phyloP scores from a whole-genome alignment of 1,139 yeast genomes.

The Eremothecium gossypii region DNA sequence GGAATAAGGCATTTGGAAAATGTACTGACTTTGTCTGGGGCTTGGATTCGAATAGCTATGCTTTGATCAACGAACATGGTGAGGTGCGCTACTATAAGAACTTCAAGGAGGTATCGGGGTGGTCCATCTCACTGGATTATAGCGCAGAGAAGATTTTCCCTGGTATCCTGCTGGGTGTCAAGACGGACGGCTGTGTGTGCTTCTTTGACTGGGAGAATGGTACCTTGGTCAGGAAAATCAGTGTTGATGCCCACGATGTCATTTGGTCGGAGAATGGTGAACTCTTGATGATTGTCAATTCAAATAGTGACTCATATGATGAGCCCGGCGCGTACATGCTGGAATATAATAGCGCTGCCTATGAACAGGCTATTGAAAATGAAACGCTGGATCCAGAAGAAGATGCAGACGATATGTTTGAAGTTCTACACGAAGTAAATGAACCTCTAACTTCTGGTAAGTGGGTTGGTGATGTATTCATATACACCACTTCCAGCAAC shows the following conservation, averaged over 20 bases:
- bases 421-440: conserved; percentile 70
- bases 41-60: conserved; percentile 79
- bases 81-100: conserved; percentile 68
- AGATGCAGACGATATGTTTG: conserved; percentile 81
- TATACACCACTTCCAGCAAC: conserved; percentile 77
- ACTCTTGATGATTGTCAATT: conserved; percentile 66
- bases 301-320: conserved; percentile 22
- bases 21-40: conserved; percentile 95
- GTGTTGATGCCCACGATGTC: conserved; percentile 70
- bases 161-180: conserved; percentile 78
- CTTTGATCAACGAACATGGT: conserved; percentile 63
- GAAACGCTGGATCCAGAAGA: conserved; percentile 59
- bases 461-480: conserved; percentile 95
- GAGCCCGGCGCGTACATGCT: conserved; percentile 71
- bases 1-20: conserved; percentile 86
- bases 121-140: conserved; percentile 57
- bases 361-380: conserved; percentile 51
- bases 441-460: conserved; percentile 82
- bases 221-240: conserved; percentile 70
- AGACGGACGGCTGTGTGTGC: conserved; percentile 66
- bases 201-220: conserved; percentile 95
- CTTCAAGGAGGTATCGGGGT: conserved; percentile 66
- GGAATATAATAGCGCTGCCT: conserved; percentile 58
- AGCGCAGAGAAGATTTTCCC: conserved; percentile 77
- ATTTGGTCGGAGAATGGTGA: conserved; percentile 95